Evolutionary conservation across 331 rosid species (phyloP).

Genomic region (Pyrus hybrid): DNA sequence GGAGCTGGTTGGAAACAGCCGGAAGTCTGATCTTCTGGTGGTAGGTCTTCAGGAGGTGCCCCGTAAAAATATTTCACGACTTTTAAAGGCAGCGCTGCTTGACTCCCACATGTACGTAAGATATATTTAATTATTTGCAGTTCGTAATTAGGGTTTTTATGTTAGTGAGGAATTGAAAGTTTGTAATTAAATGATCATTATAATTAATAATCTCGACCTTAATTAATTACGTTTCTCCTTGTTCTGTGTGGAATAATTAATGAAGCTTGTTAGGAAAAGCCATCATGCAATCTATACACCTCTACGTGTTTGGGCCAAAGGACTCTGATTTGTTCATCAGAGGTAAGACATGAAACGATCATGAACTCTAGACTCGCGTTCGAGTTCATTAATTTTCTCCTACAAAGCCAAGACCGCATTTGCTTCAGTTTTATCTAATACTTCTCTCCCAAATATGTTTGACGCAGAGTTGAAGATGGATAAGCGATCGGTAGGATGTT

Average conservation of each 20-base stretch:
- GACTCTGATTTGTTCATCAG: conserved; percentile 29
- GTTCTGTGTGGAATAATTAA: neutral
- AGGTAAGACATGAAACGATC: conserved; percentile 22
- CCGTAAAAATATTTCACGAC: conserved; percentile 23
- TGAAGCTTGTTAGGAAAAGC: conserved; percentile 65
- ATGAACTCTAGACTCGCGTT: neutral
- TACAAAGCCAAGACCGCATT: neutral
- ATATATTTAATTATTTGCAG: too few relatives aligned
- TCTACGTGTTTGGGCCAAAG: conserved; percentile 56
- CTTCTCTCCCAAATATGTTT: neutral
- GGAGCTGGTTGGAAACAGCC: conserved; percentile 36
- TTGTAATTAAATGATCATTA: too few relatives aligned
- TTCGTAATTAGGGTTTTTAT: too few relatives aligned
- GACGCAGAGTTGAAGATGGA: conserved; percentile 29
- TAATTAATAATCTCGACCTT: neutral
- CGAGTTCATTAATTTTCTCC: neutral
- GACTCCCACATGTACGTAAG: conserved; percentile 43
- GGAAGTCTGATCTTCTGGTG: conserved; percentile 51
- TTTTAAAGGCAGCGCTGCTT: conserved; percentile 28
- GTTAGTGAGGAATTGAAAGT: too few relatives aligned
- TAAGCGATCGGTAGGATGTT: conserved; percentile 44
- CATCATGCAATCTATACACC: conserved; percentile 68
- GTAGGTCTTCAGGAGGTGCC: conserved; percentile 82
- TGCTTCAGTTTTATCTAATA: neutral
- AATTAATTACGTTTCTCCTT: neutral